Evolutionary conservation across 345 rosid species (phyloP).

Genomic region (Theobroma cacao): DNA sequence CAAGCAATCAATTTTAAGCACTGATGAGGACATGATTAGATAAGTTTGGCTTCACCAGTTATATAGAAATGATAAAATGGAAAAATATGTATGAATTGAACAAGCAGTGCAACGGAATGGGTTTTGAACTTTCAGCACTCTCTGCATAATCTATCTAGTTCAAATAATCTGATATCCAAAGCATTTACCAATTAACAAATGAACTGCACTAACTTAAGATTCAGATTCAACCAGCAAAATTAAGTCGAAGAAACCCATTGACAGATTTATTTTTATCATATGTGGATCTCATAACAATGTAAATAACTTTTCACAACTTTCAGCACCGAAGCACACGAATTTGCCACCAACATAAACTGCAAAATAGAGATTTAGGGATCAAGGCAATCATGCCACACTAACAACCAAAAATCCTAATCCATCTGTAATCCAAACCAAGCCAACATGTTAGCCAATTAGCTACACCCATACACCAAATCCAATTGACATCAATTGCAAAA

Average conservation of each 20-base stretch:
- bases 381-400: conserved; percentile 4
- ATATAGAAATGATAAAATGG: background rate
- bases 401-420: background rate
- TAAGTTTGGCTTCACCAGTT: background rate
- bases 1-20: conserved; percentile 1
- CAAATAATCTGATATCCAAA: background rate
- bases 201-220: background rate
- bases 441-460: background rate
- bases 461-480: conserved; percentile 8
- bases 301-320: background rate
- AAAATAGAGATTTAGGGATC: background rate
- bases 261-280: background rate
- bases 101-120: background rate
- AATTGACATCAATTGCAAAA: background rate
- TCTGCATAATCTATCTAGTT: background rate
- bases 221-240: conserved; percentile 13
- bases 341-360: background rate
- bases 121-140: background rate
- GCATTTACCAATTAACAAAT: background rate
- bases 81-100: background rate
- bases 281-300: conserved; percentile 10
- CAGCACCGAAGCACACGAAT: background rate
- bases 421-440: conserved; percentile 7
- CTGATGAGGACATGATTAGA: background rate
- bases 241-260: conserved; percentile 4